These are phyloP conservation scores for Asterophora lycoperdoides DNA, from an alignment of 768 basidiomycete species.

Conservation along the genomic window DNA sequence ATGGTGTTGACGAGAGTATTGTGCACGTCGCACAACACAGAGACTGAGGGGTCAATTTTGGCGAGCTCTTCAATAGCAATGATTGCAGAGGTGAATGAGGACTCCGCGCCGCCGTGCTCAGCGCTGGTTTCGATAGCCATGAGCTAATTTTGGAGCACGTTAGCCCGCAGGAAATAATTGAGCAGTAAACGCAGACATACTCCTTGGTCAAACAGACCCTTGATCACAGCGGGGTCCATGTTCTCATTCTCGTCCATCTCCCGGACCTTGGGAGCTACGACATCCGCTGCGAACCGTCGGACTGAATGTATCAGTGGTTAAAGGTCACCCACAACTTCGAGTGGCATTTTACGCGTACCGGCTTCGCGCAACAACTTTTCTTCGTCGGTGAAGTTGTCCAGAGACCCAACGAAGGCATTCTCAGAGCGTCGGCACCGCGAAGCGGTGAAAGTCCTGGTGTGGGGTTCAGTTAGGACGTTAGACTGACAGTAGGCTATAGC, in stretches of 20 bases:
- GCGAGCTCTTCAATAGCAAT: constrained; percentile 97
- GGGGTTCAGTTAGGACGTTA: background rate
- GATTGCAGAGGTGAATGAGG: constrained; percentile 91
- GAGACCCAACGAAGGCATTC: constrained; percentile 43
- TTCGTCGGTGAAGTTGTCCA: constrained; percentile 88
- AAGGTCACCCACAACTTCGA: background rate
- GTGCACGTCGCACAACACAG: constrained; percentile 96
- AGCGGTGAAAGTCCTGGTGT: constrained; percentile 34
- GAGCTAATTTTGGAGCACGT: constrained; percentile 46
- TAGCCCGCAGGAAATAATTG: constrained; percentile 2
- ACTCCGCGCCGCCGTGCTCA: constrained; percentile 83
- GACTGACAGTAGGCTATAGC: background rate
- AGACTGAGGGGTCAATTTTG: constrained; percentile 92
- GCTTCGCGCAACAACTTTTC: constrained; percentile 91
- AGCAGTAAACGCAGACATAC: constrained; percentile 40
- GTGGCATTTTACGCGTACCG: constrained; percentile 44
- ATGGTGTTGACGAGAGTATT: constrained; percentile 98
- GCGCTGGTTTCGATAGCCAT: constrained; percentile 96
- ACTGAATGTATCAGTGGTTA: constrained; percentile 44
- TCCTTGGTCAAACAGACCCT: constrained; percentile 92
- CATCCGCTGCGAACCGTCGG: constrained; percentile 81
- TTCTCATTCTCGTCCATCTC: constrained; percentile 98
- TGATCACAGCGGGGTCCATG: constrained; percentile 87
- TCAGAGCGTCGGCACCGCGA: constrained; percentile 29
- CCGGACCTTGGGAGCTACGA: constrained; percentile 84